Evolutionary conservation across 208 protist genomes (phyloP), one percentile per base, ranked within the genome.

Genomic region (Trypanosoma mega): DNA sequence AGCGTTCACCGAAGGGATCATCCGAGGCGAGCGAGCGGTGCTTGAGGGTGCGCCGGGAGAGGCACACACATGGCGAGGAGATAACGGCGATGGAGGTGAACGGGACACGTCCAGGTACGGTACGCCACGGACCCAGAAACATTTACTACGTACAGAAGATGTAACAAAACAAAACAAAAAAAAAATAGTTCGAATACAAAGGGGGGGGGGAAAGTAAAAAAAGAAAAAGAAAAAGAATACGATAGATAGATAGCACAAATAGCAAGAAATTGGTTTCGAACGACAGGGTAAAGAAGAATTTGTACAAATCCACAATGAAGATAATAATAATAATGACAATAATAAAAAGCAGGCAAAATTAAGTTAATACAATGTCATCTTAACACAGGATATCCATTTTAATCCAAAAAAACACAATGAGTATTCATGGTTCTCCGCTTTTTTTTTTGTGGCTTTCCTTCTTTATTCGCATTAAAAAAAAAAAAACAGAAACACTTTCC

Each of bases 1-100:
- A 74, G 20, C 57, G 50, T 63, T 90, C 87, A n/a, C 81, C 83
- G 37, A 93, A 90, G 1, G 87, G 87, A 50, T 93, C 87, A 55
- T 90, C 80, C 0, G 75, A 63, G 8, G 68, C 16, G 1, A 88
- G 68, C 0, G 80, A 89, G 37, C 80, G 77, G 12, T 68, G 81
- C 49, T 77, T 63, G 44, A 71, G 69, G 31, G 47, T 2, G 5
- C 66, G 57, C 16, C 34, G 33, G 1, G 39, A 30, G 55, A 14
- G 26, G 6, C 18, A 47, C 1, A 44, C 3, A 23, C 43, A 2
- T 34, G 2, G 7, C 27, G 1, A 46, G 0, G 0, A n/a, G n/a
- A 39, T 21, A 23, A 31, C 20, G 16, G 27, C 53, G n/a, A 18
- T 11, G 50, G 12, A 46, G 9, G 20, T 8, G 18, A 44, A 43